A percentile compares a stretch with the other conserved stretches of the same genome.
Conservation (phyloP, 306 rosid species). For the Glycine soja region DNA sequence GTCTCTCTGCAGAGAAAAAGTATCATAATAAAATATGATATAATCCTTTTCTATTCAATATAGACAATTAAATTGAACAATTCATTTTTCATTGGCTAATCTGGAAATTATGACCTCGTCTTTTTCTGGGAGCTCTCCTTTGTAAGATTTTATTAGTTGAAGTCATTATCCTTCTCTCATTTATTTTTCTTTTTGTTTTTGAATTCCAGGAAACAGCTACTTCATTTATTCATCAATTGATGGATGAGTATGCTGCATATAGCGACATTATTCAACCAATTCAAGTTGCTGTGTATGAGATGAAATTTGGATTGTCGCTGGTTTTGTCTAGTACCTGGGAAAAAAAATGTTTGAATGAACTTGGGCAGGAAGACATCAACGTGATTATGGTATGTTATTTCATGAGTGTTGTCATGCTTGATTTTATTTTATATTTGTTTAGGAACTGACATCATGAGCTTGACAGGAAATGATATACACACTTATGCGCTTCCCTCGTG, state of each 20-base stretch:
- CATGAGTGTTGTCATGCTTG: conserved; percentile 23
- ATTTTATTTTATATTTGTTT: conserved; percentile 30
- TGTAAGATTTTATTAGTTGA: background rate
- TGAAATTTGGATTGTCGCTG: conserved; percentile 83
- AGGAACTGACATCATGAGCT: conserved; percentile 42
- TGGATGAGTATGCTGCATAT: conserved; percentile 58
- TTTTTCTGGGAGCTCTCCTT: too few relatives aligned
- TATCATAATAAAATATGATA: background rate
- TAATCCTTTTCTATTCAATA: background rate
- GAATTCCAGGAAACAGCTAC: conserved; percentile 66
- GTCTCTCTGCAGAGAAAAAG: background rate
- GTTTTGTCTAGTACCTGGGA: conserved; percentile 61
- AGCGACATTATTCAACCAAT: conserved; percentile 84
- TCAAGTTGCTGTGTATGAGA: conserved; percentile 90
- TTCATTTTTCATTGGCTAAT: background rate
- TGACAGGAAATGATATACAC: conserved; percentile 73
- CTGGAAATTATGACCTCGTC: background rate
- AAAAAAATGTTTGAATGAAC: conserved; percentile 47
- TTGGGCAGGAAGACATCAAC: conserved; percentile 53
- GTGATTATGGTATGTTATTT: conserved; percentile 61
- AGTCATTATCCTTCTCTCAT: background rate
- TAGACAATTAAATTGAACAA: background rate
- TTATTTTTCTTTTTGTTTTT: conserved; percentile 31
- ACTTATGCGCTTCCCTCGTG: conserved; percentile 81
- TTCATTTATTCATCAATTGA: conserved; percentile 69